phyloP scores from a whole-genome alignment of 129 eudicot species.

The Ambrosia trifida region DNA sequence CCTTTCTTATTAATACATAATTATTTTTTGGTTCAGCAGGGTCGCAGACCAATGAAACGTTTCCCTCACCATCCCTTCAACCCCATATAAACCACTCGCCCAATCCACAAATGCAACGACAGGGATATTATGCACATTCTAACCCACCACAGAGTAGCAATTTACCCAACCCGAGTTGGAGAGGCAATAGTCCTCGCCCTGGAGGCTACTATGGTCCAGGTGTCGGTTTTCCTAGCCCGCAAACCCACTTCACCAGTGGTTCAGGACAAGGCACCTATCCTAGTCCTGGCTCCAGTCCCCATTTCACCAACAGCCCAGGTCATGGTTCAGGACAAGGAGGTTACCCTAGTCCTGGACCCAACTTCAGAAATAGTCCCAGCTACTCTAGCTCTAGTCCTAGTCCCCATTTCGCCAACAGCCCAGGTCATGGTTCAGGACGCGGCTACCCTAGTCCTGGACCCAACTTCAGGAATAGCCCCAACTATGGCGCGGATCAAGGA shows the following conservation, averaged over 20 bases:
- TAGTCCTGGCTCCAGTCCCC: constrained; percentile 25
- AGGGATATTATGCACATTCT: constrained; percentile 37
- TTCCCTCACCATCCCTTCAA: constrained; percentile 45
- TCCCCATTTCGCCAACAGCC: constrained; percentile 25
- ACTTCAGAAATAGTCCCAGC: constrained; percentile 38
- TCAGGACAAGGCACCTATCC: constrained; percentile 33
- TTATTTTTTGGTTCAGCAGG: constrained; percentile 42
- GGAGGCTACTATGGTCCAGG: constrained; percentile 25
- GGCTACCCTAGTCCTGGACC: constrained; percentile 38
- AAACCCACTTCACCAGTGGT: constrained; percentile 32
- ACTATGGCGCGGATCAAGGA: constrained; percentile 34
- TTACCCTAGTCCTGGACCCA: constrained; percentile 33
- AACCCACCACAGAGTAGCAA: constrained; percentile 41
- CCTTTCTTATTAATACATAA: neutral
- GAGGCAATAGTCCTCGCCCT: constrained; percentile 26
- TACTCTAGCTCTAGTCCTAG: constrained; percentile 29
- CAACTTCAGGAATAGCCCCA: constrained; percentile 37
- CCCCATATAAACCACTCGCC: constrained; percentile 37
- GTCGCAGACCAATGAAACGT: constrained; percentile 32
- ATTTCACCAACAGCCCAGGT: constrained; percentile 16
- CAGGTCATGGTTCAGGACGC: constrained; percentile 30
- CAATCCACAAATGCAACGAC: constrained; percentile 41
- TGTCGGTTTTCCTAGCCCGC: constrained; percentile 23
- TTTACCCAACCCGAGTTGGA: constrained; percentile 43
- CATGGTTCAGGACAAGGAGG: constrained; percentile 39